Evolutionary conservation across 1,139 yeast genomes (phyloP).

Genomic region (Lodderomyces margitis): DNA sequence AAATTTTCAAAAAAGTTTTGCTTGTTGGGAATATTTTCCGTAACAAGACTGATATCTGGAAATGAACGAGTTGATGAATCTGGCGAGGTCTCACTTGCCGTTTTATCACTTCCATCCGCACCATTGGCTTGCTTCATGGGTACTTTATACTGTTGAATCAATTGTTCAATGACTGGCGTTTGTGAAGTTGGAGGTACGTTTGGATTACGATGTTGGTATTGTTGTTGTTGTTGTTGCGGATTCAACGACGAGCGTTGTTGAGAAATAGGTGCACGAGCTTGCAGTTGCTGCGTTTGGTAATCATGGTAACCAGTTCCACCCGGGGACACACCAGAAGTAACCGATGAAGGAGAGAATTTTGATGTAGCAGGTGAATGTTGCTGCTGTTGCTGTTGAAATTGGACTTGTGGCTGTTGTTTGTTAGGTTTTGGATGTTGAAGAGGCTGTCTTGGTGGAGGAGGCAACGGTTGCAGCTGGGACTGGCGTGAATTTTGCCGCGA

Average conservation of each 20-base stretch:
- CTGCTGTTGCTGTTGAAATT: slow-evolving; percentile 7
- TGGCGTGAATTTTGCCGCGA: slow-evolving; percentile 2
- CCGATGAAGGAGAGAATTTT: slow-evolving; percentile 16
- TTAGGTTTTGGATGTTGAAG: slow-evolving; percentile 4
- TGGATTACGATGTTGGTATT: slow-evolving; percentile 4
- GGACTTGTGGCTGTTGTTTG: slow-evolving; percentile 2
- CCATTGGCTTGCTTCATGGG: slow-evolving; percentile 14
- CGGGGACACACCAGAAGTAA: slow-evolving; percentile 34
- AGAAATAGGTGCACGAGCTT: slow-evolving; percentile 6
- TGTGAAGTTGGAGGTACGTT: slow-evolving; percentile 5
- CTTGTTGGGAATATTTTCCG: slow-evolving; percentile 42
- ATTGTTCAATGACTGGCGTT: slow-evolving; percentile 28
- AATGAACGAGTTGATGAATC: slow-evolving; percentile 40
- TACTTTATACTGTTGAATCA: slow-evolving; percentile 27
- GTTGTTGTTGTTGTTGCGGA: slow-evolving; percentile 6
- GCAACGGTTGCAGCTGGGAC: slow-evolving; percentile 7
- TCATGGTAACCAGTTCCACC: slow-evolving; percentile 21
- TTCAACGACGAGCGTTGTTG: slow-evolving; percentile 6
- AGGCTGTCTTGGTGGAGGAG: slow-evolving; percentile 7
- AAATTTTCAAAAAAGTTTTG: slow-evolving; percentile 46
- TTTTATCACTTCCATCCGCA: slow-evolving; percentile 13
- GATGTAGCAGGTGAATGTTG: slow-evolving; percentile 6
- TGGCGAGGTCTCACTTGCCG: slow-evolving; percentile 29
- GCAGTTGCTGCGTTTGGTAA: slow-evolving; percentile 16
- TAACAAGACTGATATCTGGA: slow-evolving; percentile 48